These are phyloP conservation scores for Zoysia japonica DNA, from an alignment of 176 grass and related monocot genomes.

Conservation along the genomic window DNA sequence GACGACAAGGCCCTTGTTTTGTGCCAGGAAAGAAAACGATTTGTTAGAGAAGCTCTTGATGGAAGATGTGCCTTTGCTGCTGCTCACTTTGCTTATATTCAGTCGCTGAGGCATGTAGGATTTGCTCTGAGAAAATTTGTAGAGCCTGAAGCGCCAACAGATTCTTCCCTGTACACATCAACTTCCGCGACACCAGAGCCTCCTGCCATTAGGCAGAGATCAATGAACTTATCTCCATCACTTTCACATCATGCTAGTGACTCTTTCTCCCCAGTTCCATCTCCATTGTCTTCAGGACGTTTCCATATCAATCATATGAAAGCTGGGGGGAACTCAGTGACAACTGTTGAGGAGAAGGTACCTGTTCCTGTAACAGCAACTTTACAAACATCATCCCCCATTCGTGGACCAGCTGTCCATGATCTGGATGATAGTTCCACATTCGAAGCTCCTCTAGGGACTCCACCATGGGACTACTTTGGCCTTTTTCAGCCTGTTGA, in stretches of 20 bases:
- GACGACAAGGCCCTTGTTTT: slow-evolving; percentile 86
- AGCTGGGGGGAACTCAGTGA: slow-evolving; percentile 51
- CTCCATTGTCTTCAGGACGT: slow-evolving; percentile 59
- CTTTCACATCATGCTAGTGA: slow-evolving; percentile 62
- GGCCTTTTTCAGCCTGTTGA: slow-evolving; percentile 80
- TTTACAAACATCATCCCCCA: slow-evolving; percentile 55
- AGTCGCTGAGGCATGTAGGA: slow-evolving; percentile 83
- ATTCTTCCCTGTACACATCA: slow-evolving; percentile 66
- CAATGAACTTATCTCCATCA: slow-evolving; percentile 57
- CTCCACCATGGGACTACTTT: slow-evolving; percentile 94
- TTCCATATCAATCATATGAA: slow-evolving; percentile 96
- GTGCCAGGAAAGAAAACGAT: slow-evolving; percentile 83
- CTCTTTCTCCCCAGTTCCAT: slow-evolving; percentile 74
- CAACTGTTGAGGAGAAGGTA: slow-evolving; percentile 72
- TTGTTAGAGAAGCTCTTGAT: slow-evolving; percentile 86
- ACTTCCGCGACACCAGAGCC: slow-evolving; percentile 69
- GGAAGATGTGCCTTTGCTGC: slow-evolving; percentile 80
- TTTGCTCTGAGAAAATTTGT: slow-evolving; percentile 78
- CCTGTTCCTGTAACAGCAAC: slow-evolving; percentile 66
- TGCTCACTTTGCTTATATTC: slow-evolving; percentile 79
- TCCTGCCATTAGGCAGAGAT: slow-evolving; percentile 51
- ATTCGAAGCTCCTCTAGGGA: slow-evolving; percentile 63
- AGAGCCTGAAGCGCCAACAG: slow-evolving; percentile 57
- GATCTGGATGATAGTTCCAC: slow-evolving; percentile 68
- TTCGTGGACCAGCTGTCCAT: slow-evolving; percentile 39